phyloP scores from a whole-genome alignment of 129 eudicot species.

The Daucus carota region DH1_v3.0 NC_030386.2:24000001-24000500 shows the following conservation, averaged over 20 bases:
- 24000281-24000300: background rate
- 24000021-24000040: constrained; percentile 90
- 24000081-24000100: constrained; percentile 25
- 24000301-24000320: background rate
- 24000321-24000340: background rate
- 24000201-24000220: background rate
- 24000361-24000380: background rate
- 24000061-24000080: constrained; percentile 54
- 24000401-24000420: no score
- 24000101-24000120: constrained; percentile 13
- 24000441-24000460: no score
- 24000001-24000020: constrained; percentile 96
- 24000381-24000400: background rate
- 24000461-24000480: no score
- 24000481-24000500: no score
- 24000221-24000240: background rate
- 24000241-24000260: background rate
- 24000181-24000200: background rate
- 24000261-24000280: background rate
- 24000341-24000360: background rate
- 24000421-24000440: no score
- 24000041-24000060: constrained; percentile 68
- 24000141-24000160: constrained; percentile 3
- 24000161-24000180: background rate
- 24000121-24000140: background rate